Conservation (phyloP, 2,329 filamentous ascomycete species). For the Blumeria graminis region DNA sequence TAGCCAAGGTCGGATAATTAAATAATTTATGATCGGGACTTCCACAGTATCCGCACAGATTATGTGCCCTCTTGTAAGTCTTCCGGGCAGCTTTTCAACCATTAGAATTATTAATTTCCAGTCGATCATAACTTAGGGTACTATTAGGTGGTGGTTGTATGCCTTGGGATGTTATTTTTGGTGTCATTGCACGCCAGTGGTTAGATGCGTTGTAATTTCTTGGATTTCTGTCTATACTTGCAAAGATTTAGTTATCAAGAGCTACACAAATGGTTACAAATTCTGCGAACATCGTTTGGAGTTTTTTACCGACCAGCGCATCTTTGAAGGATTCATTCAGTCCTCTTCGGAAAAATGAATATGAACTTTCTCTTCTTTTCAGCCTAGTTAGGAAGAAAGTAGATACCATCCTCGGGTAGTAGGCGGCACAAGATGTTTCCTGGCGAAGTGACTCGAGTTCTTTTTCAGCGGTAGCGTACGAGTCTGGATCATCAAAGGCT, state of each 20-base stretch:
- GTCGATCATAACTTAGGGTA: too few relatives aligned
- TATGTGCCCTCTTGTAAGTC: too few relatives aligned
- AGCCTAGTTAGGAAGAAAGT: neutral
- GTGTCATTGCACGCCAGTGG: too few relatives aligned
- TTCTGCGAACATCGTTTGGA: neutral
- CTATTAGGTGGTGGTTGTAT: too few relatives aligned
- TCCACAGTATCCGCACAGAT: too few relatives aligned
- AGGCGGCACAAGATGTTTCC: neutral
- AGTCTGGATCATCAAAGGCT: neutral
- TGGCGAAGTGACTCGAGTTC: neutral
- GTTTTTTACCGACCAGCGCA: neutral
- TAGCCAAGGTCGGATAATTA: too few relatives aligned
- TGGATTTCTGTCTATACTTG: too few relatives aligned
- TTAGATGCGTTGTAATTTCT: too few relatives aligned
- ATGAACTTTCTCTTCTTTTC: neutral
- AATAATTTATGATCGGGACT: too few relatives aligned
- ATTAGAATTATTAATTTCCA: too few relatives aligned
- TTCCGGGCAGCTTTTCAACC: too few relatives aligned
- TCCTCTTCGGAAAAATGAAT: neutral
- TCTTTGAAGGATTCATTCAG: neutral
- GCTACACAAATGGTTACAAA: neutral
- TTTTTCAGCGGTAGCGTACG: neutral
- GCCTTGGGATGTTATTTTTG: too few relatives aligned
- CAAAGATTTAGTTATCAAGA: neutral
- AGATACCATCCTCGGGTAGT: neutral